Conservation (phyloP, 1,284 basidiomycete species). For the Tylopilus orsonianus region DNA sequence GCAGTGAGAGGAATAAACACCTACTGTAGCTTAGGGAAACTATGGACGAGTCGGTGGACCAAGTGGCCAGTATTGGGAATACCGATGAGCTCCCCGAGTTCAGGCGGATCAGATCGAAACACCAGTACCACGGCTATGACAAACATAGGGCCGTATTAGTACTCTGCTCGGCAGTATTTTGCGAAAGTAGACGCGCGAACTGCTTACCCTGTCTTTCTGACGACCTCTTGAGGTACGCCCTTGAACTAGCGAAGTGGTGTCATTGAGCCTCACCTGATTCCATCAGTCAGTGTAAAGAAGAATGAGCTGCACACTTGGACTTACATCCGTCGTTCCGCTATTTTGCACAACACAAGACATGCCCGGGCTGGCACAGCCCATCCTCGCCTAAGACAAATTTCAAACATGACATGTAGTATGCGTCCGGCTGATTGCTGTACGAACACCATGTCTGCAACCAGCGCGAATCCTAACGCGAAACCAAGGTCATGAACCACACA, state of each 20-base stretch:
- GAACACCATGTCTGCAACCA: slow-evolving; percentile 99
- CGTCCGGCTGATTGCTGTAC: slow-evolving; percentile 90
- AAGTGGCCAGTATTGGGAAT: slow-evolving; percentile 90
- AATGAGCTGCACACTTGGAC: not conserved
- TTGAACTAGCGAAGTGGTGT: slow-evolving; percentile 96
- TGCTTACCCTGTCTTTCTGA: slow-evolving; percentile 97
- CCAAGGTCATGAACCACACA: not conserved
- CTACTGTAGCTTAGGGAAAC: slow-evolving; percentile 92
- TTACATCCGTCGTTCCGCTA: slow-evolving; percentile 86
- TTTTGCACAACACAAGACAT: slow-evolving; percentile 94
- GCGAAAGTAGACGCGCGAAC: slow-evolving; percentile 60
- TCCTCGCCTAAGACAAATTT: slow-evolving; percentile 98
- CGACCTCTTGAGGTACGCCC: slow-evolving; percentile 82
- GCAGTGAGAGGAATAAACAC: slow-evolving; percentile 32
- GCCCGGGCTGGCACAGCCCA: slow-evolving; percentile 94
- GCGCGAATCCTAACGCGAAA: slow-evolving; percentile 71
- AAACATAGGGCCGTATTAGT: slow-evolving; percentile 1
- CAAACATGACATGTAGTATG: slow-evolving; percentile 96
- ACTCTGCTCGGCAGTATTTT: not conserved
- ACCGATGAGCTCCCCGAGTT: slow-evolving; percentile 93
- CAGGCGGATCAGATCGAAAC: slow-evolving; percentile 87
- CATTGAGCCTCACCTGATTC: slow-evolving; percentile 90
- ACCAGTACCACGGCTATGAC: slow-evolving; percentile 87
- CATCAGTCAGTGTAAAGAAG: too few relatives aligned
- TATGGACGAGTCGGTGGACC: slow-evolving; percentile 94